Base-by-base conservation (phyloP, 2,329 filamentous ascomycete species). In the Arachnomyces sp. region DNA sequence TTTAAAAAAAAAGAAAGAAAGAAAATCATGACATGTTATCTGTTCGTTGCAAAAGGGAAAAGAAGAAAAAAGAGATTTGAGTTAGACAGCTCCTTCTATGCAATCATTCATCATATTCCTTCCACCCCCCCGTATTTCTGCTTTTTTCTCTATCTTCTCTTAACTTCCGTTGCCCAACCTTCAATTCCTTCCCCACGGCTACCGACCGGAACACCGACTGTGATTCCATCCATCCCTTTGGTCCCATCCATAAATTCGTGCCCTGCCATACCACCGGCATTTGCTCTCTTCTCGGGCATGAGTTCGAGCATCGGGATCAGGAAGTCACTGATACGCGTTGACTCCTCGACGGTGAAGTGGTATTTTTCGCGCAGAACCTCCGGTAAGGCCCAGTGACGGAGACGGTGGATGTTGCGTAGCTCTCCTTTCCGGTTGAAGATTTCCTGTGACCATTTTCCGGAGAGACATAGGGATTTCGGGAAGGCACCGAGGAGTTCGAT, bases 341-440 rank as follows among this genome's bases (percentile, higher is more conserved):
- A 80, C 52, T 95, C 88, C 37, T 94, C 79, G 9, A 85, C 78
- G 49, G 78, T 81, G 65, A 95, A 96, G 62, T 96, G 92, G 58
- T 98, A 98, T 61, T 98, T 98, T 65, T 98, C 92, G 45, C 84
- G 78, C 25, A 98, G 73, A 1, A 98, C 92, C 55, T 96, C 90
- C 0, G 89, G 80, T 4, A 98, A 71, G 0, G 89, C 88, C 92
- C 92, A 98, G 66, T 96, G 90, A 38, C 92, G 84, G 48, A 98
- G 75, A 33, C 92, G 80, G 64, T 96, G 92, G 54, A 98, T 98
- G 67, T 98, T 96, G 43, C 92, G 86, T 29, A 98, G 77, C 62
- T 98, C 92, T 52, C 92, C 92, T 50, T 95, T 94, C 51, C 92
- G 81, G 62, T 95, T 96, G 73, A 98, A 98, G 48, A 98, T 98